These are phyloP conservation scores for Fraxinus sp. DNA, from an alignment of 305 asterid species.

Conservation along the genomic window DNA sequence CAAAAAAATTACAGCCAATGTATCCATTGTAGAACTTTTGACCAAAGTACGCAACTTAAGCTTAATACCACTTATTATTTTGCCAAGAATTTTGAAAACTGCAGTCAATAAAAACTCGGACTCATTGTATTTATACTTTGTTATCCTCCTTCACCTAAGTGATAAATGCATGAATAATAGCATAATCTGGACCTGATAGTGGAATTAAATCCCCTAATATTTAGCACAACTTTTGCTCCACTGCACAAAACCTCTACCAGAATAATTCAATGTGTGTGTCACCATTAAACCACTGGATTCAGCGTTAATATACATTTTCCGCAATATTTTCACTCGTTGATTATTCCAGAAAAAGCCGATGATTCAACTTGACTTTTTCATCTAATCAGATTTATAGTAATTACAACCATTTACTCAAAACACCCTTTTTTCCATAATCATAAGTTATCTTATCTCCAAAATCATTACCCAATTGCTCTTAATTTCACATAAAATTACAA, in stretches of 20 bases:
- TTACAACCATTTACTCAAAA: not conserved
- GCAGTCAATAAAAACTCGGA: not conserved
- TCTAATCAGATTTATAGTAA: conserved; percentile 9
- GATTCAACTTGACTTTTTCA: not conserved
- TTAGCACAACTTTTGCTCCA: not conserved
- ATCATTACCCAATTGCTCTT: conserved; percentile 11
- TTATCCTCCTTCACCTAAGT: conserved; percentile 5
- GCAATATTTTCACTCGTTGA: not conserved
- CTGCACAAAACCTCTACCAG: not conserved
- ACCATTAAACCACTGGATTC: not conserved
- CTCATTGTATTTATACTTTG: not conserved
- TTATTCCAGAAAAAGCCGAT: not conserved
- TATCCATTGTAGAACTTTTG: not conserved
- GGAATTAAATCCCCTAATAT: not conserved
- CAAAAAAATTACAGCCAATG: not conserved
- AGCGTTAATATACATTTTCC: not conserved
- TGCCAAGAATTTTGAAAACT: not conserved
- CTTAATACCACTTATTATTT: conserved; percentile 9
- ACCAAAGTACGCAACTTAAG: not conserved
- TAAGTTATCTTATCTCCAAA: not conserved
- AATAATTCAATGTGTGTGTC: not conserved
- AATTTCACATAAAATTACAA: conserved; percentile 17
- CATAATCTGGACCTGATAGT: conserved; percentile 4
- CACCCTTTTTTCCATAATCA: not conserved
- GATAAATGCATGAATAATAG: not conserved